Evolutionary conservation across 2,329 filamentous ascomycete species (phyloP).

Genomic region (Colletotrichum sp.): DNA sequence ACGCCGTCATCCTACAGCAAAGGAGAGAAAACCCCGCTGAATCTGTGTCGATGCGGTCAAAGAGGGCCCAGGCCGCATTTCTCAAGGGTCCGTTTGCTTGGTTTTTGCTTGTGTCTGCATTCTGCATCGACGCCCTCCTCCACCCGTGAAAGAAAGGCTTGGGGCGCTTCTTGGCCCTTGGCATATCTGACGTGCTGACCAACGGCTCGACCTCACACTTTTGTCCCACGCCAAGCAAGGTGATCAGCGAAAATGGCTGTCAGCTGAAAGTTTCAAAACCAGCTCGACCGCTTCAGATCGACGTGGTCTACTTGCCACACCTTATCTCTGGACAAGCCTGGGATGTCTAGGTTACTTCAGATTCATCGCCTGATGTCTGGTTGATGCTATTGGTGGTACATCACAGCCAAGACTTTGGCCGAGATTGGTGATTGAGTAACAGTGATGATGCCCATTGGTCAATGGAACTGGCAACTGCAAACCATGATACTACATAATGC

Average conservation of each 20-base stretch:
- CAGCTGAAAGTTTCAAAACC: not conserved
- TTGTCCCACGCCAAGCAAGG: not conserved
- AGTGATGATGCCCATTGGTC: not conserved
- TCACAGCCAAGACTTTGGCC: not conserved
- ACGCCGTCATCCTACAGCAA: conserved; percentile 12
- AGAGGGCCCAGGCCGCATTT: not conserved
- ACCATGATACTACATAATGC: not conserved
- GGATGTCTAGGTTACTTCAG: not conserved
- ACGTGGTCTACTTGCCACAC: not conserved
- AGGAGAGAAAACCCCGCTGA: not conserved
- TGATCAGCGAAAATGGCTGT: not conserved
- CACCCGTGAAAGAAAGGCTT: conserved; percentile 3
- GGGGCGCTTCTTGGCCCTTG: conserved; percentile 12
- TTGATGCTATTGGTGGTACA: not conserved
- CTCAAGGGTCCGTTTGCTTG: not conserved
- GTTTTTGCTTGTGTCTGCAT: not conserved
- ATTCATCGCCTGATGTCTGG: not conserved
- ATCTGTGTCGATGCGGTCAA: not conserved
- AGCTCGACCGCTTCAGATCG: not conserved
- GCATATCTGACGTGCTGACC: not conserved
- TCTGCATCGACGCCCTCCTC: conserved; percentile 9
- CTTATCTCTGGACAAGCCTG: not conserved
- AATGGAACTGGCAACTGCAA: not conserved
- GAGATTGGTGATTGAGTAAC: not conserved
- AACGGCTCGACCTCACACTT: not conserved